Conservation (phyloP, 2,329 filamentous ascomycete species). For the Pyricularia sp. region DNA sequence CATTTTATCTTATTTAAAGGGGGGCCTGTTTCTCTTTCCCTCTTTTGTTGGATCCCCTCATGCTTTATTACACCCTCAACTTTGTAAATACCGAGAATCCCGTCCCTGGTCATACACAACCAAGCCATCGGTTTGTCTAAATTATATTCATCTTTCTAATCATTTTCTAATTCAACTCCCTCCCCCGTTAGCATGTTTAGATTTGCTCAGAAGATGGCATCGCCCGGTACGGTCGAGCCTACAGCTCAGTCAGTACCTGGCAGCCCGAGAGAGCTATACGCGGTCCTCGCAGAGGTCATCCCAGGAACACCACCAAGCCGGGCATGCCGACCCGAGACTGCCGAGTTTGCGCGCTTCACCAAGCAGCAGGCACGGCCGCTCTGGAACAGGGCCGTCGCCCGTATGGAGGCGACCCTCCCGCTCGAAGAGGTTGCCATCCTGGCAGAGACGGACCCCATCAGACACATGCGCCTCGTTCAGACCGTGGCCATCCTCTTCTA, state of each 20-base stretch:
- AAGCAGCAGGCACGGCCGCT: not conserved
- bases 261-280: not conserved
- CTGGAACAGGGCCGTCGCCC: not conserved
- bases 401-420: not conserved
- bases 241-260: not conserved
- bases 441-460: not conserved
- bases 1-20: not conserved
- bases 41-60: not conserved
- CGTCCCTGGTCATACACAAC: not conserved
- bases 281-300: not conserved
- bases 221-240: not conserved
- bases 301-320: not conserved
- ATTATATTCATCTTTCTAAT: not conserved
- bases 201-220: not conserved
- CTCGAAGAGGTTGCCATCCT: not conserved
- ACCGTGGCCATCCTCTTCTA: constrained; percentile 2
- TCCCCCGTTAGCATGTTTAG: not conserved
- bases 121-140: not conserved
- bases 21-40: not conserved
- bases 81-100: not conserved
- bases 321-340: constrained; percentile 2
- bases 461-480: not conserved
- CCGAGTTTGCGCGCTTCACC: not conserved
- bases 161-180: not conserved
- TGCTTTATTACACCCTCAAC: not conserved